A percentile compares a stretch with the other conserved stretches of the same genome.
phyloP scores from a whole-genome alignment of 2,329 filamentous ascomycete genomes.

The Aureobasidium zeae region DNA sequence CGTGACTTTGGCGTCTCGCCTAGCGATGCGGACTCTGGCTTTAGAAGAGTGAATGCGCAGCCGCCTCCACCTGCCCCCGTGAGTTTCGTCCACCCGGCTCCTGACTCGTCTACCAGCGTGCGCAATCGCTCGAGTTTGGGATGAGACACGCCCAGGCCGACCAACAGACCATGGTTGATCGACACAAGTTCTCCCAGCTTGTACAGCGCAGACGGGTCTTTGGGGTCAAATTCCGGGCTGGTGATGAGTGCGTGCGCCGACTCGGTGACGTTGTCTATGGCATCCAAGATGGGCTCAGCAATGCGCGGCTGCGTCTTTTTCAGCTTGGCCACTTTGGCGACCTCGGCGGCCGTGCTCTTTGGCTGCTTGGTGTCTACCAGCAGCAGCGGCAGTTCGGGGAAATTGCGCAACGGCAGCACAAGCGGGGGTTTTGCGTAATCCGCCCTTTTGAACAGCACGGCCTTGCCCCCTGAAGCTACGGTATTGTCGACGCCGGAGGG shows the following conservation, averaged over 20 bases:
- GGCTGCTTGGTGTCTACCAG: slow-evolving; percentile 82
- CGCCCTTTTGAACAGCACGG: slow-evolving; percentile 76
- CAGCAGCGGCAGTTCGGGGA: slow-evolving; percentile 83
- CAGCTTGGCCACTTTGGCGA: slow-evolving; percentile 72
- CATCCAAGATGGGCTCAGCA: slow-evolving; percentile 70
- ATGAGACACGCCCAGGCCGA: slow-evolving; percentile 89
- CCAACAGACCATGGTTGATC: slow-evolving; percentile 86
- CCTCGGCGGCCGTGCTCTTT: slow-evolving; percentile 76
- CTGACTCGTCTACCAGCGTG: slow-evolving; percentile 79
- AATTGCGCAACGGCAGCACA: slow-evolving; percentile 70
- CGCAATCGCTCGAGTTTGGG: slow-evolving; percentile 85
- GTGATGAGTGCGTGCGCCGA: slow-evolving; percentile 47
- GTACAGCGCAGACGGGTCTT: slow-evolving; percentile 54
- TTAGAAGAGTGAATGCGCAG: slow-evolving; percentile 85
- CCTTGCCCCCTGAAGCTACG: slow-evolving; percentile 85
- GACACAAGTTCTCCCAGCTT: slow-evolving; percentile 79
- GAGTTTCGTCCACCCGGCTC: slow-evolving; percentile 93
- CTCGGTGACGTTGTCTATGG: slow-evolving; percentile 66
- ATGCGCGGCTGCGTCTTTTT: slow-evolving; percentile 64
- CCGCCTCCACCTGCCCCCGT: slow-evolving; percentile 93
- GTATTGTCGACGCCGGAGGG: slow-evolving; percentile 97
- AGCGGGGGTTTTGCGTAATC: slow-evolving; percentile 66
- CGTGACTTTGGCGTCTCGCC: slow-evolving; percentile 12
- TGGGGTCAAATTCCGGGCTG: slow-evolving; percentile 56
- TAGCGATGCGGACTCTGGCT: slow-evolving; percentile 41